phyloP scores from a whole-genome alignment of 257 asterid species.

The Solanum sejunctum region DNA sequence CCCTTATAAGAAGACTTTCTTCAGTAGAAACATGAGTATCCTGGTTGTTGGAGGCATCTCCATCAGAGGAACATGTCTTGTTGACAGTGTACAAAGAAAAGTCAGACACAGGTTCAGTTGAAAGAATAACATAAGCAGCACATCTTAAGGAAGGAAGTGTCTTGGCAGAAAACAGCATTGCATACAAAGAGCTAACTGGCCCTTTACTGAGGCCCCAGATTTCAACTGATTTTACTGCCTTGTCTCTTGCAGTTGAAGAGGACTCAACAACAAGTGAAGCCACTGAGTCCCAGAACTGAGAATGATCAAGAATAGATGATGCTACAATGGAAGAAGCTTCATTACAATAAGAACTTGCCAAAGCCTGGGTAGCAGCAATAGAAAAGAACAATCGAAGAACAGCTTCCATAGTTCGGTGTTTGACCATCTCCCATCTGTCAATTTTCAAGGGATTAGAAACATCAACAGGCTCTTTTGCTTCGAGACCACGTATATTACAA shows the following conservation, averaged over 20 bases:
- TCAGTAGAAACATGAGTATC: constrained; percentile 32
- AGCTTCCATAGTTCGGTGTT: constrained; percentile 70
- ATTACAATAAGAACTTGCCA: constrained; percentile 29
- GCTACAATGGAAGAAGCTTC: constrained; percentile 66
- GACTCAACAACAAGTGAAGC: constrained; percentile 63
- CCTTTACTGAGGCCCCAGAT: constrained; percentile 96
- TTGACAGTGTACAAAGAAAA: constrained; percentile 35
- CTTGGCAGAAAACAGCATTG: constrained; percentile 60
- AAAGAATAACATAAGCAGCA: constrained; percentile 79
- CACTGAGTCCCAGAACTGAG: constrained; percentile 77
- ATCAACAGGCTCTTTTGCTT: constrained; percentile 27
- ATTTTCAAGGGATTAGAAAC: constrained; percentile 27
- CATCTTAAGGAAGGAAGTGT: constrained; percentile 71
- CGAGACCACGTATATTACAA: constrained; percentile 26
- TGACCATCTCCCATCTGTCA: constrained; percentile 66
- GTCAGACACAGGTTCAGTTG: constrained; percentile 52
- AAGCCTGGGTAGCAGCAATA: constrained; percentile 72
- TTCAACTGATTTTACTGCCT: constrained; percentile 78
- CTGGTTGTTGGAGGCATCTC: constrained; percentile 28
- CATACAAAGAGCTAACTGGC: constrained; percentile 67
- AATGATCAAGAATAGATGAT: constrained; percentile 53
- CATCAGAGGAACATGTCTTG: constrained; percentile 14
- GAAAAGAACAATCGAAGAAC: constrained; percentile 83
- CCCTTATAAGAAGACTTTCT: constrained; percentile 52
- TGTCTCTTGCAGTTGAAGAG: constrained; percentile 77